Conservation (phyloP, 257 asterid genomes). For the Gentiana dahurica region DNA sequence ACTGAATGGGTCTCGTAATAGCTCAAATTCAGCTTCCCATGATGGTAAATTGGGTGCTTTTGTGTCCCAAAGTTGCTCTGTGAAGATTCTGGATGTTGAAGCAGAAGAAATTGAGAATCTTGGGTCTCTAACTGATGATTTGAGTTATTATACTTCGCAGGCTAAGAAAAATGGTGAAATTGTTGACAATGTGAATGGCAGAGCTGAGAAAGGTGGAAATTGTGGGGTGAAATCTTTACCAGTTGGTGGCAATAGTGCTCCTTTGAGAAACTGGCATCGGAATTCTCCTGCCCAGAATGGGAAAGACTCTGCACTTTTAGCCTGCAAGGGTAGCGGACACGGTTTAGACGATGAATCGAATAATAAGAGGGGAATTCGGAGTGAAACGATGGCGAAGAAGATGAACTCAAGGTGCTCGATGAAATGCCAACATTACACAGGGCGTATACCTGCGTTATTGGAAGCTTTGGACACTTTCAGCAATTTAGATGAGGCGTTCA, state of each 20-base stretch:
- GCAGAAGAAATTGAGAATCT: constrained; percentile 10
- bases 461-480: constrained; percentile 42
- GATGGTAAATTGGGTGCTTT: constrained; percentile 9
- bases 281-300: constrained; percentile 1
- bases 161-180: constrained; percentile 9
- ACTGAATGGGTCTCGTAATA: not conserved
- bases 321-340: constrained; percentile 12
- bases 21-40: not conserved
- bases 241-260: constrained; percentile 9
- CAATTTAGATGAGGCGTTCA: constrained; percentile 69
- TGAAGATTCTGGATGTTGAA: constrained; percentile 11
- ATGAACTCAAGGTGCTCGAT: constrained; percentile 58
- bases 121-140: constrained; percentile 5
- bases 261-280: constrained; percentile 4
- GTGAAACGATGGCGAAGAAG: constrained; percentile 8
- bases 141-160: constrained; percentile 1
- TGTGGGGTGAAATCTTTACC: constrained; percentile 5
- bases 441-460: constrained; percentile 68
- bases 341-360: constrained; percentile 9
- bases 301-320: constrained; percentile 10
- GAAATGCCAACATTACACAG: constrained; percentile 80
- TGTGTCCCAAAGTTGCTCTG: constrained; percentile 3
- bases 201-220: constrained; percentile 9
- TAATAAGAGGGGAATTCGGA: constrained; percentile 7
- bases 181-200: constrained; percentile 9